Evolutionary conservation across 345 rosid species (phyloP), one percentile per base, ranked within the genome.

Genomic region (Citrus australasica): DNA sequence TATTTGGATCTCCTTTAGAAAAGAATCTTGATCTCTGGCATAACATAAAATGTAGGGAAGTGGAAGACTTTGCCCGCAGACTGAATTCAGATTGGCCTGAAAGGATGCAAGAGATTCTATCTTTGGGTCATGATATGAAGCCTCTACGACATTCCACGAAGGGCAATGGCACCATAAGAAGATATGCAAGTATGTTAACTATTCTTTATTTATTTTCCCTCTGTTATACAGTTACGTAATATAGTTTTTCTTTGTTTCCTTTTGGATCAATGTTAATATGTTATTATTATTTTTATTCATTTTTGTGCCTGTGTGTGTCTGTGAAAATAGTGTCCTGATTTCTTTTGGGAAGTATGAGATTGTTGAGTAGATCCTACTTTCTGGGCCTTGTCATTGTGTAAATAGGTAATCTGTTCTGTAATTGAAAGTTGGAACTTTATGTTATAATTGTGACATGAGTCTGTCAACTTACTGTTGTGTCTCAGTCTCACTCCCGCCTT

Each of bases 41-140:
- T 63, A 37, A 28, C 42, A 40, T 30, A 24, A 9, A 61, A 27
- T 25, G 28, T 75, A 94, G 98, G 84, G 98, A 94, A 84, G 97
- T 93, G 33, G 98, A 88, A 82, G 98, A 93, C 78, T 95, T 93
- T 90, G 98, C 97, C 48, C 86, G 94, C 40, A 89, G 98, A 87
- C 84, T 92, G 79, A 90, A 93, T 88, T 89, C 98, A 35, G 92
- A 87, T 76, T 93, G 95, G 94, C 92, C 92, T 16, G 91, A 88
- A 79, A 88, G 94, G 81, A 89, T 89, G 87, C 90, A 88, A 79
- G 92, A 91, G 84, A 89, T 93, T 69, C 83, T 84, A 42, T 88
- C 88, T 32, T 73, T 80, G 79, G 93, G 92, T 77, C 90, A 83
- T 77, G 93, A 90, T 77, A 89, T 85, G 71, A 88, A 80, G 71